These are phyloP conservation scores for Epichloe festucae DNA, from an alignment of 2,329 filamentous ascomycete species.

Conservation along the genomic window DNA sequence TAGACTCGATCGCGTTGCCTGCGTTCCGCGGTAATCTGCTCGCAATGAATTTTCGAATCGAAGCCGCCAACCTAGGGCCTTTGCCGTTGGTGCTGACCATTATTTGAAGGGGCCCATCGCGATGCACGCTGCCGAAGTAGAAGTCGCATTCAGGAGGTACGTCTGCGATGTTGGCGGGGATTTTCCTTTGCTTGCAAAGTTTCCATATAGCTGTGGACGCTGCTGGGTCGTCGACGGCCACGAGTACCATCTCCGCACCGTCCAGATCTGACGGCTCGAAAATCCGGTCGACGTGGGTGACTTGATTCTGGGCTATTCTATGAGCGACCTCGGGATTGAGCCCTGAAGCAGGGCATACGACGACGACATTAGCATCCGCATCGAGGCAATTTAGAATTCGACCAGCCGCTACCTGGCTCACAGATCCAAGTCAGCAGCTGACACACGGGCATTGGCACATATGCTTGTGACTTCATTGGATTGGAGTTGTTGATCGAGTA, in stretches of 20 bases:
- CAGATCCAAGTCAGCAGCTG: constrained; percentile 7
- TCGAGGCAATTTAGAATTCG: constrained; percentile 91
- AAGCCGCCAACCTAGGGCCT: constrained; percentile 78
- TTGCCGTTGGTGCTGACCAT: constrained; percentile 99
- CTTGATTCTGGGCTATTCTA: constrained; percentile 61
- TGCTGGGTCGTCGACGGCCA: constrained; percentile 82
- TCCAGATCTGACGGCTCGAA: constrained; percentile 85
- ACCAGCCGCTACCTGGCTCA: constrained; percentile 72
- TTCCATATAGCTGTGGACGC: constrained; percentile 90
- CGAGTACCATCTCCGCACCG: constrained; percentile 72
- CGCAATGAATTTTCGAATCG: constrained; percentile 74
- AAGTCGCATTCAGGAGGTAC: constrained; percentile 96
- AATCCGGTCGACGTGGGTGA: constrained; percentile 67
- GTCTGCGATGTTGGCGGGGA: constrained; percentile 92
- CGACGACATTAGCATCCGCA: constrained; percentile 79
- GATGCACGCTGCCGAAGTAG: constrained; percentile 92
- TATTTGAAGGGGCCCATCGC: constrained; percentile 88
- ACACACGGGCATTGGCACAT: not conserved
- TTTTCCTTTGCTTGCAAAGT: constrained; percentile 70
- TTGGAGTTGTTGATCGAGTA: constrained; percentile 5
- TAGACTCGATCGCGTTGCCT: constrained; percentile 72
- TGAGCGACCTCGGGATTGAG: constrained; percentile 81
- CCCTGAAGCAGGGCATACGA: constrained; percentile 67
- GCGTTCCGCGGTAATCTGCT: constrained; percentile 61
- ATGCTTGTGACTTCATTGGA: not conserved